phyloP scores from a whole-genome alignment of 1,139 yeast species.

The Geotrichum citri-aurantii region DNA sequence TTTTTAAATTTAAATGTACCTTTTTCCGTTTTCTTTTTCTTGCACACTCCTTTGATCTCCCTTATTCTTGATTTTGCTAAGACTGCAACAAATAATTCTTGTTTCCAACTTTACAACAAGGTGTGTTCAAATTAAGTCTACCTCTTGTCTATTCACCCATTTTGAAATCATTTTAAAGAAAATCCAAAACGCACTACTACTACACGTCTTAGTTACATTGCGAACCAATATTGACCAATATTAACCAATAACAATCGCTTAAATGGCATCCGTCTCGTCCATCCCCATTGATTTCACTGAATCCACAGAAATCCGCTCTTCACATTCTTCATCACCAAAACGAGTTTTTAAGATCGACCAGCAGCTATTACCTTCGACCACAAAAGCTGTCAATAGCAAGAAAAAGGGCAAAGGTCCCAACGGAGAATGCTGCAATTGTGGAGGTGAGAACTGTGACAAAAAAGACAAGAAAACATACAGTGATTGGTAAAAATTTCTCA shows the following conservation, averaged over 20 bases:
- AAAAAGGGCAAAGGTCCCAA: slow-evolving; percentile 11
- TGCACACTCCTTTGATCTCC: background rate
- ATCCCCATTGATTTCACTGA: slow-evolving; percentile 1
- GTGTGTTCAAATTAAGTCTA: background rate
- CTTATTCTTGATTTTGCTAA: background rate
- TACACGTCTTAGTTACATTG: no score
- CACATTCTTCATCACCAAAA: slow-evolving; percentile 5
- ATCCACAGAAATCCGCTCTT: background rate
- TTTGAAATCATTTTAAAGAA: no score
- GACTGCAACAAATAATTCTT: background rate
- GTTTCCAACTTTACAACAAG: background rate
- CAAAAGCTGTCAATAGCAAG: background rate
- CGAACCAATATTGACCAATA: no score
- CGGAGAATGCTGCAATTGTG: slow-evolving; percentile 41
- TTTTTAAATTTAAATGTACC: background rate
- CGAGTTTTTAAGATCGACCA: slow-evolving; percentile 14
- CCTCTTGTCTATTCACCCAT: no score
- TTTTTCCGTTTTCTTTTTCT: background rate
- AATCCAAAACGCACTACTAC: no score
- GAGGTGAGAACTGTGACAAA: slow-evolving; percentile 31
- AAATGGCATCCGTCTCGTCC: background rate
- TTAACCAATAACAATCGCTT: background rate
- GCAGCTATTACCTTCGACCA: background rate
- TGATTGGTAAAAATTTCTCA: slow-evolving; percentile 14
- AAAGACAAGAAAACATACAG: slow-evolving; percentile 16